Evolutionary conservation across 202 grass and related monocot species (phyloP), one percentile per base, ranked within the genome.

Genomic region (Sporobolus alterniflorus): DNA sequence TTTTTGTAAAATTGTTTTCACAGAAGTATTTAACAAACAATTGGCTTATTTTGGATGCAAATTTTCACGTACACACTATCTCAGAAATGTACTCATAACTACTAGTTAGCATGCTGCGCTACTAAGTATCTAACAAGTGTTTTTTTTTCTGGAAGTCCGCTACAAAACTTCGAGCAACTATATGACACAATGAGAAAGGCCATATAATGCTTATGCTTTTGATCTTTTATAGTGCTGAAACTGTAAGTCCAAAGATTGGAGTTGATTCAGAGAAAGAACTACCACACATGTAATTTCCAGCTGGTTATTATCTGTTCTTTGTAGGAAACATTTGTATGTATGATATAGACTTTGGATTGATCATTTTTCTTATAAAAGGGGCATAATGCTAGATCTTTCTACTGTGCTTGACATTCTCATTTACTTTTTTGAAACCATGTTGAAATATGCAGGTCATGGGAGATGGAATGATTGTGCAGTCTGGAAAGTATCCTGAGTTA

Each of bases 401-500:
- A 29, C 17, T 74, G 10, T 54, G 14, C 21, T 47, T 83, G 20
- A 33, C 11, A 30, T 74, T 16, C 28, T 59, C 34, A 56, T 76
- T 40, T 54, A 76, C 70, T 18, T 11, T 80, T 30, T 67, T 75
- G n/a, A n/a, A 1, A 17, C 44, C 30, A 34, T 83, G 21, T 20
- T 22, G 5, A 71, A 75, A 78, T 62, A 30, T 67, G 25, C 76
- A 91, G 92, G 87, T 94, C 31, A 80, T 94, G 69, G 63, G 61
- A 72, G 87, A 87, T 85, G 92, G 92, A 51, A 85, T 74, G 64
- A 83, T 94, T 80, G 72, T 10, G 9, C 77, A 89, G 17, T 77
- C 84, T 11, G 92, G 89, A 54, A 91, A 89, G 55, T 91, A 91
- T 60, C 47, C 64, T 69, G 73, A 91, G 65, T 79, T 94, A 57